phyloP scores from a whole-genome alignment of 495 filamentous ascomycete genomes.

The Trichocladium antarcticum region DNA sequence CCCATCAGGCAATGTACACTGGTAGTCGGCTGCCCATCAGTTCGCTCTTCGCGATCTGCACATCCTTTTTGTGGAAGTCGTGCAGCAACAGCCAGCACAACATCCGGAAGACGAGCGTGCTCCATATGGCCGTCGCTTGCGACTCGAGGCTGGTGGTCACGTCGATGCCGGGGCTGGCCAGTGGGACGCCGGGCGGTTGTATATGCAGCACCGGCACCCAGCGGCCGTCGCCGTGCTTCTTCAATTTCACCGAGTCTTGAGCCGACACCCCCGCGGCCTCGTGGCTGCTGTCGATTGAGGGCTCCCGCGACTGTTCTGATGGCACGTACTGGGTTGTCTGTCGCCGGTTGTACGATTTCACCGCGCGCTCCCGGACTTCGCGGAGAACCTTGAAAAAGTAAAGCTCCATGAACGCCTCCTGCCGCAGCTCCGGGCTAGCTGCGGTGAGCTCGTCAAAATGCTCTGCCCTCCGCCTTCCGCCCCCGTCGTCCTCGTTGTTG shows the following conservation, averaged over 20 bases:
- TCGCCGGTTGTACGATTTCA: slow-evolving; percentile 13
- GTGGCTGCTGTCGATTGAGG: slow-evolving; percentile 8
- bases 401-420: slow-evolving; percentile 31
- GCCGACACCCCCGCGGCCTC: not conserved
- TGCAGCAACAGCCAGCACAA: slow-evolving; percentile 43
- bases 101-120: slow-evolving; percentile 41
- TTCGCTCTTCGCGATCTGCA: slow-evolving; percentile 38
- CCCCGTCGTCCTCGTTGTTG: not conserved
- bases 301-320: slow-evolving; percentile 5
- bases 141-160: slow-evolving; percentile 9
- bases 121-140: slow-evolving; percentile 31
- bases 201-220: slow-evolving; percentile 10
- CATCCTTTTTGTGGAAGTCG: slow-evolving; percentile 40
- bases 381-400: slow-evolving; percentile 32
- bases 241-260: not conserved
- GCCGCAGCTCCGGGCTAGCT: slow-evolving; percentile 31
- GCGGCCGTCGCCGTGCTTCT: slow-evolving; percentile 4
- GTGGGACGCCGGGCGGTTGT: not conserved
- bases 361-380: slow-evolving; percentile 23
- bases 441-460: slow-evolving; percentile 27
- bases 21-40: slow-evolving; percentile 39
- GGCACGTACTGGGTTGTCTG: slow-evolving; percentile 16
- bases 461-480: not conserved
- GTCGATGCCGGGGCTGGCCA: not conserved
- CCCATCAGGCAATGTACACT: slow-evolving; percentile 31